Evolutionary conservation across 371 early-diverging fungal genomes (phyloP).

Genomic region (Lichtheimia corymbifera): DNA sequence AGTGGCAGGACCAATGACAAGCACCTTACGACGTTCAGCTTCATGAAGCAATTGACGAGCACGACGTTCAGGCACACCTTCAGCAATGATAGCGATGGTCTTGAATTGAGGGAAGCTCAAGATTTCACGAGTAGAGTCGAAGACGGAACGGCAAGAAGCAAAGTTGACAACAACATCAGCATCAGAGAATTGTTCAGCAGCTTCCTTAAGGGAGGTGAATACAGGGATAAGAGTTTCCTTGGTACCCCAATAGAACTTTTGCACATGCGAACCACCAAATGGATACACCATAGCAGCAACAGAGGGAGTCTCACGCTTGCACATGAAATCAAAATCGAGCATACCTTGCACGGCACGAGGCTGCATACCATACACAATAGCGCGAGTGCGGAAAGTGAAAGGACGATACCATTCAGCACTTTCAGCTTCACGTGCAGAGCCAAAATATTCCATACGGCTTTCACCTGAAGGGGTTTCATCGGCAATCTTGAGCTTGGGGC

Average conservation of each 20-base stretch:
- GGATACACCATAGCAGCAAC: slow-evolving; percentile 99
- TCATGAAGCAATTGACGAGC: slow-evolving; percentile 88
- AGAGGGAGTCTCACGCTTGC: slow-evolving; percentile 94
- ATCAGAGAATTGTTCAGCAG: slow-evolving; percentile 84
- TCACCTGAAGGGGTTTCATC: slow-evolving; percentile 44
- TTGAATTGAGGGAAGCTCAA: slow-evolving; percentile 79
- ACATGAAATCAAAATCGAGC: slow-evolving; percentile 99
- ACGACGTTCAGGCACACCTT: slow-evolving; percentile 97
- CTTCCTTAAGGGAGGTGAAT: slow-evolving; percentile 86
- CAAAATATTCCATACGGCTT: slow-evolving; percentile 59
- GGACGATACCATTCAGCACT: slow-evolving; percentile 69
- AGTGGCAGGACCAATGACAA: slow-evolving; percentile 97
- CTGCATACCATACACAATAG: slow-evolving; percentile 97
- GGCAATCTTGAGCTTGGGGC: slow-evolving; percentile 37
- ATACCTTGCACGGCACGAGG: slow-evolving; percentile 98
- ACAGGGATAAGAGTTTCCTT: slow-evolving; percentile 95
- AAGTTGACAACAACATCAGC: slow-evolving; percentile 96
- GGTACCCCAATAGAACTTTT: slow-evolving; percentile 99
- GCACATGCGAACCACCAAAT: slow-evolving; percentile 96
- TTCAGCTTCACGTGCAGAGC: slow-evolving; percentile 23
- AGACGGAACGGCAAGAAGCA: slow-evolving; percentile 95
- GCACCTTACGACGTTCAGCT: slow-evolving; percentile 81
- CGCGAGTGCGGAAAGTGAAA: slow-evolving; percentile 88
- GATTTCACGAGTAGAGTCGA: slow-evolving; percentile 89
- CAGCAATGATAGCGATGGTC: slow-evolving; percentile 96